Percentiles rank a stretch among this genome's conserved stretches.
Evolutionary conservation across 2,329 filamentous ascomycete genomes (phyloP).

Genomic region (Cladorrhinum sp.): DNA sequence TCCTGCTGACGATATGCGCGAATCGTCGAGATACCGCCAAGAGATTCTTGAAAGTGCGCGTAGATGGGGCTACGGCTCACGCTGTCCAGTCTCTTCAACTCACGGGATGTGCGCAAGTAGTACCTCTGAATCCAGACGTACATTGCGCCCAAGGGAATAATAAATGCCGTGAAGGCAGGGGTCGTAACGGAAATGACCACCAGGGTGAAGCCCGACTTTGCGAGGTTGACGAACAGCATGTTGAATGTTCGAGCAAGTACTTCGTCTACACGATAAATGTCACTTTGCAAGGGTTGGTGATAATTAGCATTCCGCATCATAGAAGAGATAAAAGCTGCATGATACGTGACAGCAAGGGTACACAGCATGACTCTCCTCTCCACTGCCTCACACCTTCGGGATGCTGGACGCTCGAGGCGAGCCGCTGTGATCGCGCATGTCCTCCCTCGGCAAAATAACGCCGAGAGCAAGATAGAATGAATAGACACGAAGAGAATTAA

Average conservation of each 20-base stretch:
- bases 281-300: constrained; percentile 43
- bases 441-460: constrained; percentile 12
- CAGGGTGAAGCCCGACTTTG: constrained; percentile 77
- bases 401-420: constrained; percentile 18
- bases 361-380: constrained; percentile 8
- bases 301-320: constrained; percentile 5
- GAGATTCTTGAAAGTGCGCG: constrained; percentile 95
- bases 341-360: constrained; percentile 15
- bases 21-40: constrained; percentile 92
- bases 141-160: constrained; percentile 73
- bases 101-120: constrained; percentile 92
- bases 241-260: constrained; percentile 96
- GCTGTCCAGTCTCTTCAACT: constrained; percentile 93
- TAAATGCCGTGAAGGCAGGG: constrained; percentile 75
- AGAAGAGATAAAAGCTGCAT: background rate
- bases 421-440: constrained; percentile 3
- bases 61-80: constrained; percentile 95
- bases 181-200: constrained; percentile 78
- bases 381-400: constrained; percentile 7
- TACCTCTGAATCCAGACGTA: constrained; percentile 96
- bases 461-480: background rate
- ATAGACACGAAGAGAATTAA: constrained; percentile 20
- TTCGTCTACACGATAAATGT: constrained; percentile 83
- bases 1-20: constrained; percentile 88
- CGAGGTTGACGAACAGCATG: constrained; percentile 82